Evolutionary conservation across 164 flowering plant species (phyloP).

Genomic region (Stephania japonica): DNA sequence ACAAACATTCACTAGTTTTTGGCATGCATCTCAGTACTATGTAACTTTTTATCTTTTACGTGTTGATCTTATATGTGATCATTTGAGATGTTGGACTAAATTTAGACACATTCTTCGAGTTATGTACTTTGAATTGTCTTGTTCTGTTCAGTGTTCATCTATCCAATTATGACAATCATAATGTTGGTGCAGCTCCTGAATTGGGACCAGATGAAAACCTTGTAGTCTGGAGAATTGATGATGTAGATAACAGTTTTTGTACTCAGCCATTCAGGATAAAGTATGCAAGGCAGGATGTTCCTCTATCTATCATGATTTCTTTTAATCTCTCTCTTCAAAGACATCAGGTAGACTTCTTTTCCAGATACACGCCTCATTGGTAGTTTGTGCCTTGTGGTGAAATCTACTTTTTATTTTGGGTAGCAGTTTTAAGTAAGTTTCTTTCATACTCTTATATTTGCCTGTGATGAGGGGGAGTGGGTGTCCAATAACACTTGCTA

Average conservation of each 20-base stretch:
- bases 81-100: background rate
- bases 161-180: constrained; percentile 9
- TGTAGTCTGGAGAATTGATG: constrained; percentile 93
- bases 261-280: constrained; percentile 94
- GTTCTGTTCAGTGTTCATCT: background rate
- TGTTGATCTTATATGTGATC: background rate
- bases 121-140: background rate
- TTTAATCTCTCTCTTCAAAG: constrained; percentile 60
- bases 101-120: background rate
- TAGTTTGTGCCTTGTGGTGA: background rate
- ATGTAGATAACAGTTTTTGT: constrained; percentile 79
- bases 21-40: background rate
- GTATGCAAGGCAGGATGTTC: constrained; percentile 96
- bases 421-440: background rate
- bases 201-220: constrained; percentile 47
- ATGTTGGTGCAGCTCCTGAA: constrained; percentile 64
- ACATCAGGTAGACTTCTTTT: constrained; percentile 44
- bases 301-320: constrained; percentile 74
- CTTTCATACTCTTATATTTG: background rate
- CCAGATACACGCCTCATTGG: background rate
- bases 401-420: background rate
- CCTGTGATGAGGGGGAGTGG: background rate
- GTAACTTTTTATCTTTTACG: background rate
- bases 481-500: constrained; percentile 4
- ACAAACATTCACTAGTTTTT: background rate